Evolutionary conservation across 768 basidiomycete species (phyloP).

Genomic region (Pulveroboletus ravenelii): DNA sequence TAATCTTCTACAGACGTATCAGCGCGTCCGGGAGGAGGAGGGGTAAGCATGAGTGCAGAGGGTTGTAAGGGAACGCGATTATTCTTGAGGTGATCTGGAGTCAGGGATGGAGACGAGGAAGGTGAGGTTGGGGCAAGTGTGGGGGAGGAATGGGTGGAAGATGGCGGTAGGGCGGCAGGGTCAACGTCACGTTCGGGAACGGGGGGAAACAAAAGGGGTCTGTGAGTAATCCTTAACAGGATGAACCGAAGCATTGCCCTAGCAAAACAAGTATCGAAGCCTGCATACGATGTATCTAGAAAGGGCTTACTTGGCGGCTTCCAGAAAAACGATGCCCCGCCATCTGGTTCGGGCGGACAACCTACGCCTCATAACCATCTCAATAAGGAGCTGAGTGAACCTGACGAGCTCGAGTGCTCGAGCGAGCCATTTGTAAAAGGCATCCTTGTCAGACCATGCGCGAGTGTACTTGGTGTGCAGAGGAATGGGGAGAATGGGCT

Average conservation of each 20-base stretch:
- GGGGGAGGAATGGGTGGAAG: conserved; percentile 52
- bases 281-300: neutral
- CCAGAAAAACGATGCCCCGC: conserved; percentile 73
- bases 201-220: conserved; percentile 72
- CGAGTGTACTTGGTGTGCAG: conserved; percentile 86
- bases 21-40: conserved; percentile 46
- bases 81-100: conserved; percentile 79
- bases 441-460: conserved; percentile 72
- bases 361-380: conserved; percentile 81
- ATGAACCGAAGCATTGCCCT: conserved; percentile 74
- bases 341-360: conserved; percentile 61
- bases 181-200: conserved; percentile 89
- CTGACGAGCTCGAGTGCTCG: conserved; percentile 70
- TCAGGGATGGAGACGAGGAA: conserved; percentile 50
- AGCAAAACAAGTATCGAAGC: conserved; percentile 11
- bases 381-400: conserved; percentile 79
- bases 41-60: conserved; percentile 52
- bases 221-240: conserved; percentile 67
- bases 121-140: conserved; percentile 58
- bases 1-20: conserved; percentile 70
- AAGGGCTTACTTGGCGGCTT: conserved; percentile 72
- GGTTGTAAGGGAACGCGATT: conserved; percentile 65
- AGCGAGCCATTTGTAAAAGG: conserved; percentile 73
- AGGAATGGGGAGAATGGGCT: conserved; percentile 69
- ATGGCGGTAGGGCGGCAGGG: conserved; percentile 57